Conservation (phyloP, 495 filamentous ascomycete genomes). For the Xylaria cubensis region DNA sequence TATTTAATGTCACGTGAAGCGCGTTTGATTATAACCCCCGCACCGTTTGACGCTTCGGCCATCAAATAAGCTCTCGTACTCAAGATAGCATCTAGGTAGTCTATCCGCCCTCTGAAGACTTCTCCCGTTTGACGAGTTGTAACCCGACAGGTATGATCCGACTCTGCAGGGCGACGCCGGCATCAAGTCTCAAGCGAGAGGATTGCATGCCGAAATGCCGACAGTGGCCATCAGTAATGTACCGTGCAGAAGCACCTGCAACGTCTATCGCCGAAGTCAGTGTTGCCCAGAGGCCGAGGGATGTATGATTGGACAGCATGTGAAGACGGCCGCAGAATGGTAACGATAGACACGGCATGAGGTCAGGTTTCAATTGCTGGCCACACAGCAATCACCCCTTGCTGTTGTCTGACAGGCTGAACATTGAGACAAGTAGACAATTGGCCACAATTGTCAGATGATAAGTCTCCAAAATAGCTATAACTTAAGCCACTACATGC, state of each 20-base stretch:
- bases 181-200: neutral
- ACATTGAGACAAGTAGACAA: neutral
- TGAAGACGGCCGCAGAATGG: neutral
- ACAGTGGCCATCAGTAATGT: slow-evolving; percentile 6
- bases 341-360: neutral
- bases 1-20: neutral
- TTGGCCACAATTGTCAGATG: slow-evolving; percentile 16
- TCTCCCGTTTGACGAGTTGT: neutral
- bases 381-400: slow-evolving; percentile 3
- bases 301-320: slow-evolving; percentile 20
- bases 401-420: neutral
- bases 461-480: slow-evolving; percentile 2
- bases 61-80: neutral
- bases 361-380: slow-evolving; percentile 13
- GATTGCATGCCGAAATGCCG: slow-evolving; percentile 17
- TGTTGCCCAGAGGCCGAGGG: neutral
- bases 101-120: neutral
- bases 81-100: neutral
- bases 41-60: neutral
- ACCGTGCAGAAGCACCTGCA: slow-evolving; percentile 19
- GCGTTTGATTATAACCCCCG: neutral
- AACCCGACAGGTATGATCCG: neutral
- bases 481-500: slow-evolving; percentile 16
- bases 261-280: slow-evolving; percentile 10
- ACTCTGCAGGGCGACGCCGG: neutral